These are phyloP conservation scores for Wickerhamiella sergipiensis DNA, from an alignment of 805 yeast genomes.

Conservation along the genomic window DNA sequence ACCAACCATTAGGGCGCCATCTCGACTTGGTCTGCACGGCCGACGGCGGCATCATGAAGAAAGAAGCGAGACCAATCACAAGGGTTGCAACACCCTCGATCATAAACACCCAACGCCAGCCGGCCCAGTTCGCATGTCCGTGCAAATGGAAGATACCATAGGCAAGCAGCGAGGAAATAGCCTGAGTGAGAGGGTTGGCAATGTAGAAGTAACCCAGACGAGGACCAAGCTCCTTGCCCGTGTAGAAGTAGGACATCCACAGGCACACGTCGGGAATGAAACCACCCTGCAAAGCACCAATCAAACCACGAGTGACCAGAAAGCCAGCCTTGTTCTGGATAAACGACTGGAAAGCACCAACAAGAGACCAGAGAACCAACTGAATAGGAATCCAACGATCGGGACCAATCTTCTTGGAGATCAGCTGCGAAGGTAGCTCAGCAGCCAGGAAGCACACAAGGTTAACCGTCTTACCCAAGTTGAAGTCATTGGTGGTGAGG, in stretches of 20 bases:
- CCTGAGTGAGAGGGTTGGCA: conserved; percentile 36
- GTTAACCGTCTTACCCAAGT: conserved; percentile 45
- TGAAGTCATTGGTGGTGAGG: conserved; percentile 43
- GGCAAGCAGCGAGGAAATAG: conserved; percentile 35
- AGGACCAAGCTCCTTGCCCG: conserved; percentile 40
- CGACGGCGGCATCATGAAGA: conserved; percentile 41
- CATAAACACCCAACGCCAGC: conserved; percentile 57
- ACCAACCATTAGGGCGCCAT: conserved; percentile 40
- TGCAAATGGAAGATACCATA: conserved; percentile 41
- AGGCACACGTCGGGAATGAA: conserved; percentile 51
- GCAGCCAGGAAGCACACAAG: conserved; percentile 41
- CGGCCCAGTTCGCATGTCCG: conserved; percentile 31
- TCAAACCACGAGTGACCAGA: conserved; percentile 34
- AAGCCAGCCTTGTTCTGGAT: conserved; percentile 32
- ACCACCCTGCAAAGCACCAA: conserved; percentile 56
- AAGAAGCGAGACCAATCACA: conserved; percentile 35
- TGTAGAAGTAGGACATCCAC: conserved; percentile 57
- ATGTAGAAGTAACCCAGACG: conserved; percentile 50
- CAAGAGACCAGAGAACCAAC: conserved; percentile 42
- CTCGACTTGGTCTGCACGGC: conserved; percentile 39
- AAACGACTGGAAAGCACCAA: conserved; percentile 38
- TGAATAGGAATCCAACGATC: conserved; percentile 54
- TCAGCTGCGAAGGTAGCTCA: conserved; percentile 55
- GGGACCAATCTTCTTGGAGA: conserved; percentile 51
- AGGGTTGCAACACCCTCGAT: conserved; percentile 50